These are phyloP conservation scores for Stachybotrys elegans DNA, from an alignment of 2,329 filamentous ascomycete genomes.

Conservation along the genomic window DNA sequence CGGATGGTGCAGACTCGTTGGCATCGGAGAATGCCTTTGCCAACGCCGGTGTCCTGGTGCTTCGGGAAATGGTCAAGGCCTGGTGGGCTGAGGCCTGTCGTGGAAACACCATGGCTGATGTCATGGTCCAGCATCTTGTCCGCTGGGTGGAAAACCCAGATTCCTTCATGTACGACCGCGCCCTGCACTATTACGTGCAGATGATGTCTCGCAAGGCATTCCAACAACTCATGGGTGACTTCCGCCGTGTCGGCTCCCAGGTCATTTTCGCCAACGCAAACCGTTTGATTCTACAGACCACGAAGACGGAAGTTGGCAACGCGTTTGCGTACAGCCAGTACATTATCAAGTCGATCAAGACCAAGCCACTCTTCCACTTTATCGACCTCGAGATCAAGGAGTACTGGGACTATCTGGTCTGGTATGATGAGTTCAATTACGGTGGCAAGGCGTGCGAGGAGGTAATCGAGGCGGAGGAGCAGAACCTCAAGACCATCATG, in stretches of 20 bases:
- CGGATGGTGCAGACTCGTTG: slow-evolving; percentile 46
- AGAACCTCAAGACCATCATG: slow-evolving; percentile 88
- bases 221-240: slow-evolving; percentile 94
- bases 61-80: slow-evolving; percentile 96
- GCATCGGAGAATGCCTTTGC: slow-evolving; percentile 88
- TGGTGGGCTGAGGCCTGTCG: slow-evolving; percentile 96
- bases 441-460: slow-evolving; percentile 87
- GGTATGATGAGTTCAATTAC: slow-evolving; percentile 99
- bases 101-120: slow-evolving; percentile 90
- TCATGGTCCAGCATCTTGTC: slow-evolving; percentile 95
- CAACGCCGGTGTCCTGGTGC: slow-evolving; percentile 81
- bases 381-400: slow-evolving; percentile 96
- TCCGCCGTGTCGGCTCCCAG: slow-evolving; percentile 89
- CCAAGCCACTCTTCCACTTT: slow-evolving; percentile 93
- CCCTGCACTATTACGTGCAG: slow-evolving; percentile 94
- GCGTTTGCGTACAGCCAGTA: slow-evolving; percentile 97
- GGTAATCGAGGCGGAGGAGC: slow-evolving; percentile 66
- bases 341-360: slow-evolving; percentile 94
- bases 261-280: slow-evolving; percentile 93
- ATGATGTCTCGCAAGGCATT: slow-evolving; percentile 98
- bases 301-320: slow-evolving; percentile 93
- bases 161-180: slow-evolving; percentile 91
- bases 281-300: slow-evolving; percentile 86
- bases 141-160: slow-evolving; percentile 94
- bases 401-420: slow-evolving; percentile 98